Evolutionary conservation across 1,139 yeast species (phyloP).

Genomic region (Wickerhamomyces sp.): DNA sequence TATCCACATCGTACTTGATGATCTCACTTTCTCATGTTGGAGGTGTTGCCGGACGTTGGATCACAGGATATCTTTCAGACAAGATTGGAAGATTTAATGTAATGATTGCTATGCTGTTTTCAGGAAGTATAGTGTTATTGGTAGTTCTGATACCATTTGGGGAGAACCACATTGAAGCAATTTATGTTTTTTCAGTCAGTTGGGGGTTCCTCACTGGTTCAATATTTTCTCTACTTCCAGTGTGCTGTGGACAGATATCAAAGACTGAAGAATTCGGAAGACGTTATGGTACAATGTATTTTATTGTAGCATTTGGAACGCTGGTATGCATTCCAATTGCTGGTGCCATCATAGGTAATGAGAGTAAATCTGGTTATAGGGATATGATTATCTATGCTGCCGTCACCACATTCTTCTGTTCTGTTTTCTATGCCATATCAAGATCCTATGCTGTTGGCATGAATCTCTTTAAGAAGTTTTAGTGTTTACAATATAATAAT

Average conservation of each 20-base stretch:
- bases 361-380: slow-evolving; percentile 15
- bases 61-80: slow-evolving; percentile 54
- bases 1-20: slow-evolving; percentile 45
- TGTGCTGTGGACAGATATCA: slow-evolving; percentile 55
- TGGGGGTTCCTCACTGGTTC: slow-evolving; percentile 39
- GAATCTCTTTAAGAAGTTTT: neutral
- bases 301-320: slow-evolving; percentile 55
- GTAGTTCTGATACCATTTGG: slow-evolving; percentile 34
- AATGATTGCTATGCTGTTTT: slow-evolving; percentile 36
- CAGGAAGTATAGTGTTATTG: slow-evolving; percentile 31
- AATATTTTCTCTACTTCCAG: slow-evolving; percentile 43
- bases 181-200: slow-evolving; percentile 31
- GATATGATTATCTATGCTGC: slow-evolving; percentile 16
- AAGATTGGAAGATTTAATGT: slow-evolving; percentile 47
- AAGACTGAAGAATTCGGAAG: slow-evolving; percentile 61
- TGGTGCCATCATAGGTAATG: slow-evolving; percentile 38
- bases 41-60: slow-evolving; percentile 55
- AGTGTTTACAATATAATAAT: too few species aligned
- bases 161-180: slow-evolving; percentile 20
- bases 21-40: slow-evolving; percentile 55
- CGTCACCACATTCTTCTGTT: slow-evolving; percentile 10
- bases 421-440: slow-evolving; percentile 7
- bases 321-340: slow-evolving; percentile 50
- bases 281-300: slow-evolving; percentile 65
- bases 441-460: slow-evolving; percentile 9